These are phyloP conservation scores for Bipolaris oryzae DNA, from an alignment of 2,329 filamentous ascomycete genomes.

Conservation along the genomic window DNA sequence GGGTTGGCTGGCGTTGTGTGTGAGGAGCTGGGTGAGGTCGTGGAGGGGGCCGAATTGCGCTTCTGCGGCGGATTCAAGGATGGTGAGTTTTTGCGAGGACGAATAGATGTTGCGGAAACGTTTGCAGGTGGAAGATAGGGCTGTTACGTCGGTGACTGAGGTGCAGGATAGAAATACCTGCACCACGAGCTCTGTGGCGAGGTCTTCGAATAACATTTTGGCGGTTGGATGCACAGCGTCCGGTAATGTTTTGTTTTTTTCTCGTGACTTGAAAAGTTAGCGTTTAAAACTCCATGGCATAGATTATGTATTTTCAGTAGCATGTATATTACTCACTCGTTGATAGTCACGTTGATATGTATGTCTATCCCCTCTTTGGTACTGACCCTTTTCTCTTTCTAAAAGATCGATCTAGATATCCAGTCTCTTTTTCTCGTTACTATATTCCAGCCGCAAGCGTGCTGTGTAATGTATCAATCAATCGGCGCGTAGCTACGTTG, in stretches of 20 bases:
- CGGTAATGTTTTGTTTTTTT: not conserved
- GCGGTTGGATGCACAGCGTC: slow-evolving; percentile 11
- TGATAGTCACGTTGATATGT: slow-evolving; percentile 6
- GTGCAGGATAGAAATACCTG: slow-evolving; percentile 62
- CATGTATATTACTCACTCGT: slow-evolving; percentile 10
- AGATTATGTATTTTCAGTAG: not conserved
- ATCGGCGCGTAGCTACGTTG: slow-evolving; percentile 35
- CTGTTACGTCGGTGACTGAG: slow-evolving; percentile 60
- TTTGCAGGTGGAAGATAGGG: slow-evolving; percentile 61
- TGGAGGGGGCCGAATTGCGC: slow-evolving; percentile 63
- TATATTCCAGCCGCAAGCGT: slow-evolving; percentile 1
- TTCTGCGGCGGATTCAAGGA: slow-evolving; percentile 61
- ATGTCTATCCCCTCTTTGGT: not conserved
- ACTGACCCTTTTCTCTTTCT: not conserved
- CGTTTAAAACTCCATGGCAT: not conserved
- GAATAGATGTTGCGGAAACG: slow-evolving; percentile 60
- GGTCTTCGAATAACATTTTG: slow-evolving; percentile 60
- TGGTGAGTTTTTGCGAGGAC: slow-evolving; percentile 60
- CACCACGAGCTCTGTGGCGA: slow-evolving; percentile 64
- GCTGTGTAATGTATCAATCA: slow-evolving; percentile 14
- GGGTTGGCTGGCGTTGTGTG: slow-evolving; percentile 65
- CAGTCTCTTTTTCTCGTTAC: not conserved
- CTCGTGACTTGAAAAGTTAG: slow-evolving; percentile 4
- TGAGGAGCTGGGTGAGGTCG: slow-evolving; percentile 65
- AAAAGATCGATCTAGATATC: not conserved